Evolutionary conservation across 140 eudicot species (phyloP).

Genomic region (Erigeron philadelphicus): DNA sequence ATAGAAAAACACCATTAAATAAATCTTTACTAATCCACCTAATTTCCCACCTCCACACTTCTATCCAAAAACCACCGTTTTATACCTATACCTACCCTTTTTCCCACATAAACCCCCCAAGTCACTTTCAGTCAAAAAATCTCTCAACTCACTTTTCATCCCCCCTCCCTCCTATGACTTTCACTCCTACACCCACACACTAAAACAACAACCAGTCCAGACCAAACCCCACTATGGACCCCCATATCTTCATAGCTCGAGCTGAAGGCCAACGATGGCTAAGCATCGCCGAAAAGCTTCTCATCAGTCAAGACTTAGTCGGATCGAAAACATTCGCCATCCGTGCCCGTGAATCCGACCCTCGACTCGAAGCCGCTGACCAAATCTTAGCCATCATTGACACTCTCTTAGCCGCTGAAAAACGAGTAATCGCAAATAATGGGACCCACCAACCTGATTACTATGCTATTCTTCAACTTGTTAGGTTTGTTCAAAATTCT

Average conservation of each 20-base stretch:
- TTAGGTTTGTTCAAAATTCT: slow-evolving; percentile 43
- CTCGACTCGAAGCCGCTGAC: slow-evolving; percentile 54
- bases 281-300: slow-evolving; percentile 74
- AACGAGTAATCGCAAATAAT: slow-evolving; percentile 39
- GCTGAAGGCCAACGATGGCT: slow-evolving; percentile 88
- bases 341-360: slow-evolving; percentile 94
- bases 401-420: slow-evolving; percentile 72
- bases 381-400: slow-evolving; percentile 83
- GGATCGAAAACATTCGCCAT: slow-evolving; percentile 86
- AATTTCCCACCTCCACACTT: too few relatives aligned
- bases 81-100: too few relatives aligned
- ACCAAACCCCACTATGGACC: slow-evolving; percentile 41
- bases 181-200: neutral
- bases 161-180: neutral
- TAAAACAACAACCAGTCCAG: neutral
- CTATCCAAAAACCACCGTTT: too few relatives aligned
- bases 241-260: slow-evolving; percentile 40
- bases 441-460: slow-evolving; percentile 46
- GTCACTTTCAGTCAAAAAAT: neutral
- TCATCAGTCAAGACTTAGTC: slow-evolving; percentile 53
- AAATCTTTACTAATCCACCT: too few relatives aligned
- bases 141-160: neutral
- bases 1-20: too few relatives aligned
- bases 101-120: neutral
- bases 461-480: slow-evolving; percentile 69